Percentiles rank a stretch among this genome's conserved stretches.
Conservation (phyloP, 2,329 filamentous ascomycete species). For the Apiospora pterosperma region DNA sequence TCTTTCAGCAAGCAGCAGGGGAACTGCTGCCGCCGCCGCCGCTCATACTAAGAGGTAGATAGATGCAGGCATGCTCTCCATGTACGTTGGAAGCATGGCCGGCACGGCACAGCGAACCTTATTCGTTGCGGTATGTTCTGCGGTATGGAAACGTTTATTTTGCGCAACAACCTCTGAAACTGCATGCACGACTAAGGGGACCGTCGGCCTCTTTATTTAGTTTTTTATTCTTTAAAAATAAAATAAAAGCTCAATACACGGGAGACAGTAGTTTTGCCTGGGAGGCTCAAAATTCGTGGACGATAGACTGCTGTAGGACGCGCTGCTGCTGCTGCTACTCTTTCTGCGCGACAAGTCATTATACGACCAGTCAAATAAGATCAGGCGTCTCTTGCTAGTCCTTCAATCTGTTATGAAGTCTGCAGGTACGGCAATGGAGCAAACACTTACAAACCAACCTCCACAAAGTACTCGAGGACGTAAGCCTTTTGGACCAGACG, state of each 20-base stretch:
- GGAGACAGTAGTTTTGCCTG: neutral
- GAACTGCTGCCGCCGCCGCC: neutral
- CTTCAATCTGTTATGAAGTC: neutral
- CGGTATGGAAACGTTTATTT: neutral
- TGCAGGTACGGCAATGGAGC: neutral
- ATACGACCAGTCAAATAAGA: neutral
- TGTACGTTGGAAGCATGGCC: neutral
- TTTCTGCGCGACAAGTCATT: neutral
- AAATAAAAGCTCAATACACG: neutral
- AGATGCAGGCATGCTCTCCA: neutral
- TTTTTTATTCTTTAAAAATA: too few relatives aligned
- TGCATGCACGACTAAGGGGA: neutral
- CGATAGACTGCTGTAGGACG: neutral
- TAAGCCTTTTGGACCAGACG: too few relatives aligned
- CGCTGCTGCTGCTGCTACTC: neutral
- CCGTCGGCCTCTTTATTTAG: neutral
- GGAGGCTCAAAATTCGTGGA: neutral
- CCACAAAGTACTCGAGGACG: neutral
- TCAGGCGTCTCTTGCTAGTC: neutral
- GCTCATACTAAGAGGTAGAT: too few relatives aligned
- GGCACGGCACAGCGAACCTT: neutral
- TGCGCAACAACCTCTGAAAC: slow-evolving; percentile 1
- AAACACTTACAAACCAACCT: neutral
- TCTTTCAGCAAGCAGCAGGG: neutral
- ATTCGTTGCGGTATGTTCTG: too few relatives aligned